Evolutionary conservation across 1,139 yeast species (phyloP).

Genomic region (Pichia sp.): DNA sequence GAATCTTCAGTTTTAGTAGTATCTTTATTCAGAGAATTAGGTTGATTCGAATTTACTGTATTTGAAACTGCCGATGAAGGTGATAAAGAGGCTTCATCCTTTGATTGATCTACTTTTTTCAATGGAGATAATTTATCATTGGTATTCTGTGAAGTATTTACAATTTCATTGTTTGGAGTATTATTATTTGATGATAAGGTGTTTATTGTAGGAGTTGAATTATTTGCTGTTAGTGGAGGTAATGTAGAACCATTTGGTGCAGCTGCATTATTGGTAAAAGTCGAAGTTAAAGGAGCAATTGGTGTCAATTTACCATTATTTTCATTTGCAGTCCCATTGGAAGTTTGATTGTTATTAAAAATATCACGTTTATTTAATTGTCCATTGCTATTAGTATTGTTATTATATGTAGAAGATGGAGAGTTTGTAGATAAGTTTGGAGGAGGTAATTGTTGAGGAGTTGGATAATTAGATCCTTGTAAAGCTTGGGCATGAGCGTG

Average conservation of each 20-base stretch:
- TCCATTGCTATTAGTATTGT: slow-evolving; percentile 11
- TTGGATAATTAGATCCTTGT: slow-evolving; percentile 25
- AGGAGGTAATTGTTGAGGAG: slow-evolving; percentile 25
- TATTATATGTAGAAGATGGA: slow-evolving; percentile 14
- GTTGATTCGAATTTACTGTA: slow-evolving; percentile 2
- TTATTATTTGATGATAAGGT: not conserved
- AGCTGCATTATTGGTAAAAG: not conserved
- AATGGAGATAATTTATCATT: not conserved
- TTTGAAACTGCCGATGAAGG: slow-evolving; percentile 14
- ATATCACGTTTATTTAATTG: slow-evolving; percentile 6
- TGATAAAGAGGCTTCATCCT: not conserved
- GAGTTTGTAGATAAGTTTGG: slow-evolving; percentile 29
- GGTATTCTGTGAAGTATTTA: not conserved
- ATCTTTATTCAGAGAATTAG: slow-evolving; percentile 3
- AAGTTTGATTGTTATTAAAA: not conserved
- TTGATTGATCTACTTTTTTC: slow-evolving; percentile 7
- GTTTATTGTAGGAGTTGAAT: not conserved
- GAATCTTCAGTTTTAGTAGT: slow-evolving; percentile 24
- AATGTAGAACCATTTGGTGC: slow-evolving; percentile 9
- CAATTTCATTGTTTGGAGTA: not conserved
- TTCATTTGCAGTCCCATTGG: slow-evolving; percentile 5
- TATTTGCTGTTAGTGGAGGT: not conserved
- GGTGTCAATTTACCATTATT: not conserved
- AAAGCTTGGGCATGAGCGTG: slow-evolving; percentile 24
- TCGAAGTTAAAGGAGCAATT: slow-evolving; percentile 6